Base-by-base conservation (phyloP, 2,329 filamentous ascomycete species). In the Cordyceps cicadae region DNA sequence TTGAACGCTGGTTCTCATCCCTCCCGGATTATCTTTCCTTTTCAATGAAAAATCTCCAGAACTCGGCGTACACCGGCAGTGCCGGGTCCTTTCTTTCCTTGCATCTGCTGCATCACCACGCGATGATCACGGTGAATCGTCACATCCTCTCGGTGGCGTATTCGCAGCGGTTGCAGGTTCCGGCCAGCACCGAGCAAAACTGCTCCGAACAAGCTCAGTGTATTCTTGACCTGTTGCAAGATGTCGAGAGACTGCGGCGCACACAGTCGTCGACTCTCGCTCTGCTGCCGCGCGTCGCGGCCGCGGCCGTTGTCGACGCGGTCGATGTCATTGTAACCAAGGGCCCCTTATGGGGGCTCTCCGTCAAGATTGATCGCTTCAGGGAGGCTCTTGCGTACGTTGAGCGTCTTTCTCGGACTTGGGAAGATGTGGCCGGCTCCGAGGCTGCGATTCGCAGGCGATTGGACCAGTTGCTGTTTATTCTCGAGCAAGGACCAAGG, bases 311-410 rank as follows among this genome's bases (percentile, higher is more conserved):
- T 26, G 75, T 86, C 39, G 80, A 85, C 53, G 86, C 87, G 0
- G 77, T 87, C 39, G 88, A 91, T 65, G 82, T 89, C 1, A 76
- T 89, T 14, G 82, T n/a, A n/a, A n/a, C 86, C 0, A 82, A 80
- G 5, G 84, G 86, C 1, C 68, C 76, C 0, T 70, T 86, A 7
- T 71, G 76, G 0, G 76, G 79, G 14, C 69, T 89, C 12, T 70
- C 78, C 1, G 74, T 76, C 12, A 75, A 82, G 29, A 77, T 88
- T 43, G 77, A 81, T 11, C 77, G 79, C 12, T 78, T 88, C 54
- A 72, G 75, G 19, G 77, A 79, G 37, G 81, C 81, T 0, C 71
- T 83, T 41, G 75, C 77, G 8, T 78, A 81, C 14, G 71, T 89
- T 19, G 79, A 83, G 17, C 77, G 83, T 59, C 75, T 88, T 41